Base-by-base conservation (phyloP, 1,284 basidiomycete species). In the Coniferiporia sulphurascens region DNA sequence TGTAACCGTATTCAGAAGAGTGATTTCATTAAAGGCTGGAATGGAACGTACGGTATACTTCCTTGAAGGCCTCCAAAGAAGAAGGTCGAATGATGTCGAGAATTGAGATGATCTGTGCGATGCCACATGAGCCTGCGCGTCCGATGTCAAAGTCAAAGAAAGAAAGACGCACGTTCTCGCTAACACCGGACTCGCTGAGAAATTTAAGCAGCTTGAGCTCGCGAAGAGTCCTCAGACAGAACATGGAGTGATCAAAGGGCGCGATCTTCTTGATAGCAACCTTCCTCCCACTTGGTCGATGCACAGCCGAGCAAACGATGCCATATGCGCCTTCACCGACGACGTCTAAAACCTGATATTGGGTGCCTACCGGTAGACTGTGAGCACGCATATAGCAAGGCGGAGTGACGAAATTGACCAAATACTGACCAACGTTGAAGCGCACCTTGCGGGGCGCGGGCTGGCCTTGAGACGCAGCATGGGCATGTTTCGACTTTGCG, bases 171-270 rank as follows among this genome's bases (percentile, higher is more conserved):
- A 93, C 91, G 71, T 97, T 96, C 76, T 96, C 93, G 77, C 91
- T 93, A 68, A 95, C 91, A 54, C 91, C 89, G 1, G 92, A 87
- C 75, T 93, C 89, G 63, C 89, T 91, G 69, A 97, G 82, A 76
- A 94, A 95, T 70, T 94, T 94, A 69, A 93, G 83, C 35, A 95
- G 78, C 71, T 95, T 95, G 65, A 95, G 79, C 72, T 95, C 93
- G 62, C 93, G 80, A 52, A 95, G 79, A 0, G 93, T 95, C 49
- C 93, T 79, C 58, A 94, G 76, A 66, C 90, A 91, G 72, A 93
- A 95, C 90, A 95, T 93, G 17, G 90, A 90, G 69, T 95, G 93
- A 71, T 95, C 93, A 65, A 95, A 95, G 0, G 93, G 93, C 5
- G 89, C 85, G 75, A 95, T 93, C 82, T 93, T 93, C 81, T 94